These are phyloP conservation scores for Cordyceps tenuipes DNA, from an alignment of 2,329 filamentous ascomycete genomes.

Conservation along the genomic window DNA sequence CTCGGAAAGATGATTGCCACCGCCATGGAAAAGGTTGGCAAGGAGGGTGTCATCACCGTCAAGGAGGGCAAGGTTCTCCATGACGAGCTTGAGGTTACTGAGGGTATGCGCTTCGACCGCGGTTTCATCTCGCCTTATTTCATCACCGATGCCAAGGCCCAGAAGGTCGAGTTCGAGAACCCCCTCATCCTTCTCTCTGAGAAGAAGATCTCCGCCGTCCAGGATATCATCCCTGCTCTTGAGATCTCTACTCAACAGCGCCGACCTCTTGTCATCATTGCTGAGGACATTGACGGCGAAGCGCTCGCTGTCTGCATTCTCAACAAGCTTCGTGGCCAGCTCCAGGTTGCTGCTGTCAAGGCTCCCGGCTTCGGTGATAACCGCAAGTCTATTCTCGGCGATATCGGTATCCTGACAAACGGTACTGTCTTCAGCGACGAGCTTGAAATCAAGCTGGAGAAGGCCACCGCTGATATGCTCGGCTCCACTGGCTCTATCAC, in stretches of 20 bases:
- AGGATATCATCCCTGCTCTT: conserved; percentile 96
- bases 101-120: conserved; percentile 99
- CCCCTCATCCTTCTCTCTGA: conserved; percentile 95
- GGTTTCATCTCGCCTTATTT: conserved; percentile 99
- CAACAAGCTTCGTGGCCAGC: conserved; percentile 99
- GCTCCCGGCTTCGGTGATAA: conserved; percentile 99
- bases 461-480: conserved; percentile 91
- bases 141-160: conserved; percentile 97
- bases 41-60: conserved; percentile 99
- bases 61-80: conserved; percentile 99
- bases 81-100: conserved; percentile 96
- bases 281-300: conserved; percentile 98
- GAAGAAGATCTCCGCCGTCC: conserved; percentile 99
- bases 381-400: conserved; percentile 98
- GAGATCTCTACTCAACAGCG: conserved; percentile 94
- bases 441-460: conserved; percentile 98
- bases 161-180: conserved; percentile 99
- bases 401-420: conserved; percentile 92
- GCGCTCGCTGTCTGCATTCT: conserved; percentile 97
- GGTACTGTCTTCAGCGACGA: conserved; percentile 97
- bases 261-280: conserved; percentile 94
- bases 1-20: conserved; percentile 93
- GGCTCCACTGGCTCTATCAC: conserved; percentile 97
- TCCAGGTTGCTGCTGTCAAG: conserved; percentile 98
- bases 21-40: conserved; percentile 99